Conservation (phyloP, 371 early-diverging fungal species). For the Actinomortierella wolfii region DNA sequence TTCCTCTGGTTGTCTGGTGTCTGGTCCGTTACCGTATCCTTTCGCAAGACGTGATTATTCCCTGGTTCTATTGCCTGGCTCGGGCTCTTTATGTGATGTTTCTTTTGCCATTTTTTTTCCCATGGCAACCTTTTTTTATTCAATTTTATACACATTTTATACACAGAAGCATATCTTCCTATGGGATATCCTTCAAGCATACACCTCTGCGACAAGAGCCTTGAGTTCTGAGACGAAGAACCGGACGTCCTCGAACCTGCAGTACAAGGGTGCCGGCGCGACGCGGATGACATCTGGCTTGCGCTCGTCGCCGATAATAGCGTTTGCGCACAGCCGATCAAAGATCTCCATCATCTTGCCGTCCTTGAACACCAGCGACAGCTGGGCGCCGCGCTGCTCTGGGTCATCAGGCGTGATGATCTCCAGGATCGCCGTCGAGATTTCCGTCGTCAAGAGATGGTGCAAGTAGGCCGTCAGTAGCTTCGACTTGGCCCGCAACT, state of each 20-base stretch:
- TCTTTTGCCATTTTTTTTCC: conserved; percentile 13
- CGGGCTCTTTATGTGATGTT: conserved; percentile 20
- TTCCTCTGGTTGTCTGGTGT: no score
- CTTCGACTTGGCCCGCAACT: conserved; percentile 74
- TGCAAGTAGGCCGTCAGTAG: conserved; percentile 86
- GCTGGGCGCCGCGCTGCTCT: conserved; percentile 84
- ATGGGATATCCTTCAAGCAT: conserved; percentile 12
- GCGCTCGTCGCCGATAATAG: conserved; percentile 89
- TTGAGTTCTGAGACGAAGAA: conserved; percentile 53
- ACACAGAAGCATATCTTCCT: not conserved
- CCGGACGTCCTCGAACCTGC: conserved; percentile 82
- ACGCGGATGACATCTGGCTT: conserved; percentile 93
- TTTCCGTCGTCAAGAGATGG: conserved; percentile 56
- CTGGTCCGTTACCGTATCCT: no score
- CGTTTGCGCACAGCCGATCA: conserved; percentile 61
- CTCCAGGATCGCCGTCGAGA: conserved; percentile 52
- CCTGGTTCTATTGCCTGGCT: conserved; percentile 2
- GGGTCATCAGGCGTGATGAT: conserved; percentile 86
- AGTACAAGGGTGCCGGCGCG: conserved; percentile 91
- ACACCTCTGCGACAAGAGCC: conserved; percentile 50
- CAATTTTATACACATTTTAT: conserved; percentile 12
- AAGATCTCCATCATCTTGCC: conserved; percentile 67
- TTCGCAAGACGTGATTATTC: conserved; percentile 4
- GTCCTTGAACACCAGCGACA: conserved; percentile 74
- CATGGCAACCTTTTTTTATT: conserved; percentile 1